phyloP scores from a whole-genome alignment of 495 filamentous ascomycete genomes.

The Entonaema liquescens region DNA sequence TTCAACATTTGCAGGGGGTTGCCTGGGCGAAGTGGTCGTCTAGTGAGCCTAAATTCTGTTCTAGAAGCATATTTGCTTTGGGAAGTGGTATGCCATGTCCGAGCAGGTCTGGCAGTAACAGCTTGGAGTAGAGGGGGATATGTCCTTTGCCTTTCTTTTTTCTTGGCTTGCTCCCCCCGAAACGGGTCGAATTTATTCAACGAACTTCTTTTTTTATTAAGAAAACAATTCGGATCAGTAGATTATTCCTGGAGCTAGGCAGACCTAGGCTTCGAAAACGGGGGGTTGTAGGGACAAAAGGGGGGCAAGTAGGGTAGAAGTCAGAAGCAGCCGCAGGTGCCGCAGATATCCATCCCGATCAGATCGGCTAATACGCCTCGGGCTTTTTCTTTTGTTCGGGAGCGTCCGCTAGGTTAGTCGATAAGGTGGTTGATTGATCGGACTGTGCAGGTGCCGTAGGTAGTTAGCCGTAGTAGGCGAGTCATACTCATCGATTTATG shows the following conservation, averaged over 20 bases:
- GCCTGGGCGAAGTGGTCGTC: conserved; percentile 21
- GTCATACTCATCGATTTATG: conserved; percentile 12
- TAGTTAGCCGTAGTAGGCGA: conserved; percentile 21
- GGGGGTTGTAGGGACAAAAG: neutral
- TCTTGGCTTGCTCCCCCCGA: conserved; percentile 30
- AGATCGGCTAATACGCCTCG: conserved; percentile 25
- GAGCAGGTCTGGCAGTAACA: conserved; percentile 29
- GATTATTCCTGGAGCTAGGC: conserved; percentile 25
- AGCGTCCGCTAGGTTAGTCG: conserved; percentile 17
- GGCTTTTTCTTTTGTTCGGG: conserved; percentile 39
- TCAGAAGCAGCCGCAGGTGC: conserved; percentile 3
- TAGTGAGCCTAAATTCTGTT: conserved; percentile 34
- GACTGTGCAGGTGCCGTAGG: conserved; percentile 1
- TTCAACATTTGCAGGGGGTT: conserved; percentile 21
- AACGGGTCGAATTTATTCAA: conserved; percentile 28
- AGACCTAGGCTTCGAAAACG: conserved; percentile 11
- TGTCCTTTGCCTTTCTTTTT: conserved; percentile 32
- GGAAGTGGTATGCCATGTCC: conserved; percentile 26
- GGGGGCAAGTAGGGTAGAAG: conserved; percentile 3
- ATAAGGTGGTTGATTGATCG: conserved; percentile 2
- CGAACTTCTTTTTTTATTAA: conserved; percentile 19
- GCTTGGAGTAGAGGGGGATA: conserved; percentile 45
- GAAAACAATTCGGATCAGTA: conserved; percentile 17
- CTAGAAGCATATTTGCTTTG: conserved; percentile 37
- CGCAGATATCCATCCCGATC: conserved; percentile 14